phyloP scores from a whole-genome alignment of 2,329 filamentous ascomycete species.

The Trichoderma sp. region DNA sequence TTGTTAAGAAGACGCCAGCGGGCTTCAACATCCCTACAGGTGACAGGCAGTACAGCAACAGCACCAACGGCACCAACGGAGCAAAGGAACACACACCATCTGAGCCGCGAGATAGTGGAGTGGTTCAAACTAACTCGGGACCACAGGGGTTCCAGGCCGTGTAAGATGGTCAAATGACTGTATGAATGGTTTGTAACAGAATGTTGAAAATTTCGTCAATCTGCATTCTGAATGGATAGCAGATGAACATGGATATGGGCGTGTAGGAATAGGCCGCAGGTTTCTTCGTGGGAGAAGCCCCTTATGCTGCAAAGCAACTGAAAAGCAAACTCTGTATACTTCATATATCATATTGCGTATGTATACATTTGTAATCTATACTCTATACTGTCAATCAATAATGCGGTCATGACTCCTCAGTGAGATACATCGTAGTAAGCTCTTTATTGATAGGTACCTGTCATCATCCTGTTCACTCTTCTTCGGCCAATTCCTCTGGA shows the following conservation, averaged over 20 bases:
- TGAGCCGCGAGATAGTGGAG: not conserved
- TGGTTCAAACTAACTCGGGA: not conserved
- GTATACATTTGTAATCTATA: not conserved
- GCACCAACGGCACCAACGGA: not conserved
- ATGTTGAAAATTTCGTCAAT: not conserved
- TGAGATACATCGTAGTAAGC: not conserved
- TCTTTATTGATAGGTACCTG: not conserved
- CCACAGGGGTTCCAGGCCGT: not conserved
- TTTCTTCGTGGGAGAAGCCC: not conserved
- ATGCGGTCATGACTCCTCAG: not conserved
- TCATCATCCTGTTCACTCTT: constrained; percentile 21
- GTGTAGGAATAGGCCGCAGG: too few relatives aligned
- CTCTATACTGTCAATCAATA: not conserved
- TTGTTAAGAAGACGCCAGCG: not conserved
- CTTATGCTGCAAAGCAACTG: not conserved
- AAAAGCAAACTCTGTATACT: not conserved
- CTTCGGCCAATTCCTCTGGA: constrained; percentile 48
- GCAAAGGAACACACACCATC: not conserved
- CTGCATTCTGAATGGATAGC: not conserved
- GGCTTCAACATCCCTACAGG: not conserved
- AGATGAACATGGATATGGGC: not conserved
- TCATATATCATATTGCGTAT: not conserved
- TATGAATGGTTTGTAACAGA: not conserved
- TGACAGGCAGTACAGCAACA: not conserved
- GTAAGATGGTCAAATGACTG: not conserved